Evolutionary conservation across 2,329 filamentous ascomycete genomes (phyloP).

Genomic region (Diplodia intermedia): DNA sequence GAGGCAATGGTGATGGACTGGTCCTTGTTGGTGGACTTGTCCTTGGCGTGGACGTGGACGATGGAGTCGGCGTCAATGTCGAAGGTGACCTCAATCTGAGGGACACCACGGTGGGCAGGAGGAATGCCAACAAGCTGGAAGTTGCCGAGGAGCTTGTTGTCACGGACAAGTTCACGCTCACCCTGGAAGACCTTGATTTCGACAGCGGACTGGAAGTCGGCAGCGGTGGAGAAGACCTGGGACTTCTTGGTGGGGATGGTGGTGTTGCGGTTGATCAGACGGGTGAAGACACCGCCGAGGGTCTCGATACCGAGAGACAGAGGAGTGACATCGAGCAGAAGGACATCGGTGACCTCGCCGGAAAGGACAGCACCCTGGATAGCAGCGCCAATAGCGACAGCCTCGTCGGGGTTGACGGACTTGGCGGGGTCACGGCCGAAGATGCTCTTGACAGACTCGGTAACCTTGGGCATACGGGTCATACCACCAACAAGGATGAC

Average conservation of each 20-base stretch:
- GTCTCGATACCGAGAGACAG: slow-evolving; percentile 98
- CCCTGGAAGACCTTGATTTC: slow-evolving; percentile 99
- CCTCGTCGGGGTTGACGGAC: slow-evolving; percentile 98
- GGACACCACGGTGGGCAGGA: slow-evolving; percentile 93
- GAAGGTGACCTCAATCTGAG: slow-evolving; percentile 97
- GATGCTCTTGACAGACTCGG: slow-evolving; percentile 93
- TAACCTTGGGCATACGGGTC: slow-evolving; percentile 99
- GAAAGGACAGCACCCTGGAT: slow-evolving; percentile 97
- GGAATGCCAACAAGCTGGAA: slow-evolving; percentile 99
- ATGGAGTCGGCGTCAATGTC: slow-evolving; percentile 98
- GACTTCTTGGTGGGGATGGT: slow-evolving; percentile 99
- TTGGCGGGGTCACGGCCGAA: slow-evolving; percentile 97
- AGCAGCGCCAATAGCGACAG: slow-evolving; percentile 95
- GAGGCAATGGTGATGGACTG: slow-evolving; percentile 99
- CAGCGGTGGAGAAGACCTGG: slow-evolving; percentile 95
- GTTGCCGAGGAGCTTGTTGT: slow-evolving; percentile 99
- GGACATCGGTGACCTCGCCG: slow-evolving; percentile 94
- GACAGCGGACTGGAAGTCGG: slow-evolving; percentile 97
- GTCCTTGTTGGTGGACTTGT: slow-evolving; percentile 99
- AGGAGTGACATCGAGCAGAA: slow-evolving; percentile 94
- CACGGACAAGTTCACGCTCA: slow-evolving; percentile 97
- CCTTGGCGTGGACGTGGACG: slow-evolving; percentile 96
- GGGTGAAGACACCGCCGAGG: slow-evolving; percentile 95
- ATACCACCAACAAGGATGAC: slow-evolving; percentile 98
- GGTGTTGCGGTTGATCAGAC: slow-evolving; percentile 98